These are phyloP conservation scores for Noccaea bulbosa DNA, from an alignment of 345 rosid species.

Conservation along the genomic window DNA sequence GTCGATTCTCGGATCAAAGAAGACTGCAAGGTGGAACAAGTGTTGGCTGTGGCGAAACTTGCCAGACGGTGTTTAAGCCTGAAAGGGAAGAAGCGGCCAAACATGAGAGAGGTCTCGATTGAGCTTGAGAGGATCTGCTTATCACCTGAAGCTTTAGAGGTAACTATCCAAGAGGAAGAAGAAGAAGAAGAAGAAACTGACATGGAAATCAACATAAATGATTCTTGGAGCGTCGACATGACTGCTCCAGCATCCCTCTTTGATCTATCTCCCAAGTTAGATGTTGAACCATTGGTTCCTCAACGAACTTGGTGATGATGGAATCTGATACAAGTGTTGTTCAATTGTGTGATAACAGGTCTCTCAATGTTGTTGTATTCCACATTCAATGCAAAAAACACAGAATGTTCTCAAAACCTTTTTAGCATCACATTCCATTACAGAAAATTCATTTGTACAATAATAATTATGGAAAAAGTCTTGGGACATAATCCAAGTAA, in stretches of 20 bases:
- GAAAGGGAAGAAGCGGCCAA: constrained; percentile 49
- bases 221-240: constrained; percentile 37
- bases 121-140: constrained; percentile 43
- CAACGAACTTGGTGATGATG: constrained; percentile 33
- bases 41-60: constrained; percentile 41
- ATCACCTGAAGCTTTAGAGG: constrained; percentile 18
- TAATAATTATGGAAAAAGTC: constrained; percentile 13
- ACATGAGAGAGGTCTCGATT: constrained; percentile 49
- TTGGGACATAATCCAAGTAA: constrained; percentile 15
- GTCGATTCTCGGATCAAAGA: constrained; percentile 41
- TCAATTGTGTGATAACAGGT: background rate
- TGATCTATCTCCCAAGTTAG: constrained; percentile 20
- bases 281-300: constrained; percentile 25
- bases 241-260: constrained; percentile 36
- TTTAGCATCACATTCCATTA: constrained; percentile 27
- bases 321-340: constrained; percentile 1
- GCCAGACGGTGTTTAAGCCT: constrained; percentile 46
- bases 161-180: constrained; percentile 18
- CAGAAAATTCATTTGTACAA: constrained; percentile 29
- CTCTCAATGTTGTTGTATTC: background rate
- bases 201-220: constrained; percentile 33
- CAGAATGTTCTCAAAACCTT: constrained; percentile 5
- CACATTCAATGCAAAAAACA: too few species aligned
- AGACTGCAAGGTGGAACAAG: constrained; percentile 22
- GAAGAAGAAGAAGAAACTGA: constrained; percentile 34